Base-by-base conservation (phyloP, 441 rosid species). In the Erodium trifolium region DNA sequence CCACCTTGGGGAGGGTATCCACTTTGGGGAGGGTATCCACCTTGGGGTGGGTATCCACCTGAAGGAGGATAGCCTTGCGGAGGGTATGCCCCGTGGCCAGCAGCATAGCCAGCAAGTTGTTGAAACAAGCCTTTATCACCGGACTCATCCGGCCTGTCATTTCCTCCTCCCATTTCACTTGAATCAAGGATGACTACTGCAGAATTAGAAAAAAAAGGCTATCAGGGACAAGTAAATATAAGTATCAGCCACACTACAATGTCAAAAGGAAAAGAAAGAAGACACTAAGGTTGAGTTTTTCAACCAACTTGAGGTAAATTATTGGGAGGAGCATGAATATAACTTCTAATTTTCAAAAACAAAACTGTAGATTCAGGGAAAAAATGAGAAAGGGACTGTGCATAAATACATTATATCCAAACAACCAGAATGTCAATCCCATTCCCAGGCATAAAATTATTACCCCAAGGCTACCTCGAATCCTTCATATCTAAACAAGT, bases 121-220 rank as follows among this genome's bases (percentile, higher is more conserved):
- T 90, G 87, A 73, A 90, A 79, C 68, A 90, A 68, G 60, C 93
- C 96, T 80, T 69, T 89, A 80, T 89, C 27, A 2, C 27, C 27
- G 27, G 27, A 23, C 27, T 23, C 27, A 23, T 23, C 27, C 27
- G 27, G 27, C 39, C 77, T 63, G 69, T 87, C 86, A 19, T 74
- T 74, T 67, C 83, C 86, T 16, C 82, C 82, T 27, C 83, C 91
- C 98, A 86, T 92, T 71, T 76, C 74, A 14, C 66, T 79, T 75
- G 75, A 69, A 69, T 72, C 74, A 67, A 14, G 66, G 67, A 55
- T 39, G 63, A 45, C 62, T 62, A 53, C 79, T 47, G 63, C 73
- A 75, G 45, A 66, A 81, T 31, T 10, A 12, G 16, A 49, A 49
- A 49, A 49, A 49, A 10, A 49, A 1, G 27, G 27, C 16, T 13